Percentiles rank a stretch among this genome's conserved stretches.
Conservation (phyloP, 768 basidiomycete species). For the Amanita muscaria region DNA sequence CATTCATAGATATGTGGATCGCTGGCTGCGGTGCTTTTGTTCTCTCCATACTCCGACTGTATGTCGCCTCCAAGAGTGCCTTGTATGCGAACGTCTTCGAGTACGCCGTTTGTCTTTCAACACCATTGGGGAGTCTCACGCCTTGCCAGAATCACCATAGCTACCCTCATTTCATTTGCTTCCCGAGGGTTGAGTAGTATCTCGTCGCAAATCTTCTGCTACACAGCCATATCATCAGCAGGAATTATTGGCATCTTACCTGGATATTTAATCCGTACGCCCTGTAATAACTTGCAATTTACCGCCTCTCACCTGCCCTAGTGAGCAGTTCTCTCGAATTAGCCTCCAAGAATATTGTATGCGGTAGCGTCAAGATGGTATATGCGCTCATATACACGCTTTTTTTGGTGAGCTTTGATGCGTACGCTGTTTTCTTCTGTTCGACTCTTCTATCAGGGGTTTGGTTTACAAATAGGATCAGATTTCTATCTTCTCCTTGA, state of each 20-base stretch:
- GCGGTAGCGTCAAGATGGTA: constrained; percentile 81
- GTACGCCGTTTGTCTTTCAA: constrained; percentile 33
- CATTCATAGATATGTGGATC: constrained; percentile 80
- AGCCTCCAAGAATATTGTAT: constrained; percentile 79
- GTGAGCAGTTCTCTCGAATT: constrained; percentile 80
- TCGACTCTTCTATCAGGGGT: constrained; percentile 37
- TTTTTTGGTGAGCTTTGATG: constrained; percentile 40
- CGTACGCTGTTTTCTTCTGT: background rate
- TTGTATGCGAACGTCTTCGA: constrained; percentile 90
- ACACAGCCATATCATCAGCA: constrained; percentile 83
- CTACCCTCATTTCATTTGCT: constrained; percentile 71
- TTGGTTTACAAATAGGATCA: constrained; percentile 77
- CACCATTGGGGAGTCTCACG: background rate
- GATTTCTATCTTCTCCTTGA: constrained; percentile 74
- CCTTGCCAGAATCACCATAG: constrained; percentile 60
- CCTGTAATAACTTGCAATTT: constrained; percentile 3
- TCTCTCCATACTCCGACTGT: constrained; percentile 62
- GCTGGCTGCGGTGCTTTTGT: constrained; percentile 61
- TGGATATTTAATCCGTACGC: constrained; percentile 69
- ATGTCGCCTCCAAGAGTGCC: constrained; percentile 64
- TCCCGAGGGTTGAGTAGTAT: constrained; percentile 81
- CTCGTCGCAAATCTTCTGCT: constrained; percentile 73
- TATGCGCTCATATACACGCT: constrained; percentile 84
- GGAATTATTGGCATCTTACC: constrained; percentile 85
- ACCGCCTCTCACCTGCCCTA: constrained; percentile 13